These are phyloP conservation scores for Dactylis glomerata DNA, from an alignment of 176 grass and related monocot genomes.

Conservation along the genomic window DNA sequence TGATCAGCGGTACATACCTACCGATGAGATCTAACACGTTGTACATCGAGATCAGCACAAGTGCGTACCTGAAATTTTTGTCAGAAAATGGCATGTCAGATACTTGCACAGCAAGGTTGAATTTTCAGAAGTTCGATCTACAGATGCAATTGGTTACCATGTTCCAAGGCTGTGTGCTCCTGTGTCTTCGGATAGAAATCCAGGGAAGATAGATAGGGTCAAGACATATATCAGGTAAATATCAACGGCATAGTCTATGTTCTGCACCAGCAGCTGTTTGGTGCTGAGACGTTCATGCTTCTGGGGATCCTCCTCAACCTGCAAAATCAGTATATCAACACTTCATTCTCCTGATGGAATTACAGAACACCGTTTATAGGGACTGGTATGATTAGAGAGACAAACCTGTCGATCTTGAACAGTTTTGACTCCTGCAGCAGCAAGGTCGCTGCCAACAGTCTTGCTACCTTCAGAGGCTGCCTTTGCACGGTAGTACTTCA, in stretches of 20 bases:
- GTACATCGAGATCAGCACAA: slow-evolving; percentile 67
- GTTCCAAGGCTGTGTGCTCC: slow-evolving; percentile 76
- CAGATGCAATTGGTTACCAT: slow-evolving; percentile 28
- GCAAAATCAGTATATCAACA: background rate
- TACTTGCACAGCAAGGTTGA: background rate
- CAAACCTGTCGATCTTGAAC: slow-evolving; percentile 24
- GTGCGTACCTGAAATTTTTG: slow-evolving; percentile 52
- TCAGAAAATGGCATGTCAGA: slow-evolving; percentile 14
- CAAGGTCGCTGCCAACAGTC: slow-evolving; percentile 62
- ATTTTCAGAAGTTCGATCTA: background rate
- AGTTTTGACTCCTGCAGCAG: slow-evolving; percentile 44
- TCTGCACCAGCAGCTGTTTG: slow-evolving; percentile 66
- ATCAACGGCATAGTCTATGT: slow-evolving; percentile 63
- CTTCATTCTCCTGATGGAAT: background rate
- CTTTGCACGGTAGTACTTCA: slow-evolving; percentile 68
- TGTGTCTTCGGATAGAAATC: slow-evolving; percentile 93
- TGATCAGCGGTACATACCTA: slow-evolving; percentile 63
- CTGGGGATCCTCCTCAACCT: slow-evolving; percentile 80
- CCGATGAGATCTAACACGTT: slow-evolving; percentile 65
- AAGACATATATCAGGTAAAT: slow-evolving; percentile 81
- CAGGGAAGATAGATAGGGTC: slow-evolving; percentile 88
- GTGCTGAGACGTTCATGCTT: slow-evolving; percentile 57
- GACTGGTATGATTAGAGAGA: background rate
- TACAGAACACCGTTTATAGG: background rate
- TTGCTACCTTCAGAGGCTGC: slow-evolving; percentile 63